Base-by-base conservation (phyloP, 176 grass and related monocot species). In the Miscanthus lutarioriparius region DNA sequence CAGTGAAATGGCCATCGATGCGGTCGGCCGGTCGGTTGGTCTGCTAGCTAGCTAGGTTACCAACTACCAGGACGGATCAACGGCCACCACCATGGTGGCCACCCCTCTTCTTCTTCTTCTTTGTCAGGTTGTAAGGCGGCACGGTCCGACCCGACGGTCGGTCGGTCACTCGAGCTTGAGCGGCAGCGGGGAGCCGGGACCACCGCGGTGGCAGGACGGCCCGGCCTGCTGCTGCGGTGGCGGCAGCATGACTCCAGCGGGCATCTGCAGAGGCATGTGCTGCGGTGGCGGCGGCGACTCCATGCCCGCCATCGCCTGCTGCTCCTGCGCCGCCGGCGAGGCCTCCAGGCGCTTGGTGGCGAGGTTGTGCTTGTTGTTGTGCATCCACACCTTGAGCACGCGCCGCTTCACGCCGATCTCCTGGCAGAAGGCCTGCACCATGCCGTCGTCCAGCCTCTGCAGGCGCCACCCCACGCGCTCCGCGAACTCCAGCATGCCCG, bases 351-450 rank as follows among this genome's bases (percentile, higher is more conserved):
- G 84, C 84, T 86, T 92, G 48, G 83, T 94, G 64, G 92, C 92
- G 40, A 97, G 89, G 88, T 69, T 94, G 65, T 97, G 92, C 90
- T 98, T 98, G 89, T 98, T 98, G 89, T 98, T 98, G 84, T 98
- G 92, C 95, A 98, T 98, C 95, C 95, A 98, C 0, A 98, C 92
- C 90, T 98, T 98, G 82, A 98, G 91, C 17, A 98, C 92, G 32
- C 92, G 88, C 32, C 95, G 91, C 82, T 88, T 93, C 1, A 98
- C 92, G 27, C 95, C 95, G 68, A 98, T 93, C 85, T 98, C 92
- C 62, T 91, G 80, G 85, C 95, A 98, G 85, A 98, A 93, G 56
- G 72, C 82, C 43, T 95, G 89, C 79, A 98, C 91, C 75, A 95
- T 92, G 37, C 48, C 91, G 48, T 98, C 95, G 54, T 98, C 92